A percentile compares a stretch with the other conserved stretches of the same genome.
Conservation (phyloP, 2,329 filamentous ascomycete species). For the Colletotrichum sp. region DNA sequence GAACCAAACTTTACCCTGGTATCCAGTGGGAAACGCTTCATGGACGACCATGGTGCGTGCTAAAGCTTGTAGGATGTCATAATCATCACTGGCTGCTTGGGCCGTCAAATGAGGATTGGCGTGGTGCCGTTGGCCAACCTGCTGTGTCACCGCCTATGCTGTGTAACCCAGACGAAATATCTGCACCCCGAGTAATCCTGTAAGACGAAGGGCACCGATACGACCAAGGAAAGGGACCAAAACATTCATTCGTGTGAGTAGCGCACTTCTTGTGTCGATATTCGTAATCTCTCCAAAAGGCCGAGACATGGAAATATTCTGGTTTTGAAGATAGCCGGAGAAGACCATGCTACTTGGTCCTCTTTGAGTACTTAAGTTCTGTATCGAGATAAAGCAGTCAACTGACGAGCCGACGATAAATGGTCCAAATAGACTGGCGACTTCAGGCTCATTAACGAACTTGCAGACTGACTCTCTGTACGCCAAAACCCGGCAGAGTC, state of each 20-base stretch:
- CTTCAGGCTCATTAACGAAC: neutral
- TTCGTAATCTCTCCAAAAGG: neutral
- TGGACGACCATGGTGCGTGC: neutral
- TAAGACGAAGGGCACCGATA: neutral
- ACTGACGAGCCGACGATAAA: neutral
- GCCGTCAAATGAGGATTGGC: neutral
- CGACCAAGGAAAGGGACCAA: neutral
- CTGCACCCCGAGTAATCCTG: neutral
- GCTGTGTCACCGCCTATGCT: neutral
- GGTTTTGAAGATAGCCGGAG: neutral
- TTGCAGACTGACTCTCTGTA: neutral
- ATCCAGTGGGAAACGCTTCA: neutral
- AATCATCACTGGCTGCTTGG: neutral
- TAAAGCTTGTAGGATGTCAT: neutral
- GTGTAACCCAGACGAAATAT: neutral
- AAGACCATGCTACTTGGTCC: neutral
- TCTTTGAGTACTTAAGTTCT: neutral
- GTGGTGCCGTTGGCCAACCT: neutral
- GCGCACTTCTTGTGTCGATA: neutral
- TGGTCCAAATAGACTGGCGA: neutral
- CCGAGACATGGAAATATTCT: neutral
- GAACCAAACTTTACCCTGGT: slow-evolving; percentile 5
- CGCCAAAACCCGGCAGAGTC: neutral
- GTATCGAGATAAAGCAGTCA: neutral
- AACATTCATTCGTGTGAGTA: neutral